Conservation (phyloP, 176 grass and related monocot species). For the Elymus sibiricus region DNA sequence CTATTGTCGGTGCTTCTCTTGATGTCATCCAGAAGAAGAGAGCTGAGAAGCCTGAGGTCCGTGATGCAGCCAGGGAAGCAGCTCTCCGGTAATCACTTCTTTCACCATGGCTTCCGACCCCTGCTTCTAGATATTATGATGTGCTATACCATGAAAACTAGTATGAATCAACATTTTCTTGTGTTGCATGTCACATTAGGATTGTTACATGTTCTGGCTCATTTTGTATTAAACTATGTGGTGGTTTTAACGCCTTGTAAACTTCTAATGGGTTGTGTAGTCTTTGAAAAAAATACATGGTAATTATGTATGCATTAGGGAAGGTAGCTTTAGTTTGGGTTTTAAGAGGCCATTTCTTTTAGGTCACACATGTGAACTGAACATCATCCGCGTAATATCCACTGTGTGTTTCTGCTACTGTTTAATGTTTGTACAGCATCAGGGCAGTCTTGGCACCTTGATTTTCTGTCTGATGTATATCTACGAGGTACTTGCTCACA, state of each 20-base stretch:
- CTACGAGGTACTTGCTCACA: background rate
- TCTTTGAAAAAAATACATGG: too few relatives aligned
- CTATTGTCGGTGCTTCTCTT: conserved; percentile 32
- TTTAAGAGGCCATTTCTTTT: background rate
- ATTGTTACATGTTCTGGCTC: background rate
- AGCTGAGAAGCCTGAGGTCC: conserved; percentile 40
- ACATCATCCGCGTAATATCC: background rate
- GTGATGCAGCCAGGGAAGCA: conserved; percentile 35
- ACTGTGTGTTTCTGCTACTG: background rate
- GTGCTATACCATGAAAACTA: background rate
- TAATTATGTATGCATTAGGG: background rate
- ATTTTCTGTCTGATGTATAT: background rate
- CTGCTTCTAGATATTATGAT: background rate
- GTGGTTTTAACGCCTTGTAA: background rate
- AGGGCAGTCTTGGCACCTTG: background rate
- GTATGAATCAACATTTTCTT: background rate
- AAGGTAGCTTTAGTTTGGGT: background rate
- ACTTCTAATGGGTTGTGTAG: background rate
- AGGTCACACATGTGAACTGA: background rate
- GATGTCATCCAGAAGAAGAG: conserved; percentile 44
- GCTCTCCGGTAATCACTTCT: conserved; percentile 32
- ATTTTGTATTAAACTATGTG: background rate
- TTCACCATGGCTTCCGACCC: background rate
- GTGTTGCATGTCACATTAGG: background rate
- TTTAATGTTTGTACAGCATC: background rate